Conservation (phyloP, 1,139 yeast species). For the Lodderomyces margitis region DNA sequence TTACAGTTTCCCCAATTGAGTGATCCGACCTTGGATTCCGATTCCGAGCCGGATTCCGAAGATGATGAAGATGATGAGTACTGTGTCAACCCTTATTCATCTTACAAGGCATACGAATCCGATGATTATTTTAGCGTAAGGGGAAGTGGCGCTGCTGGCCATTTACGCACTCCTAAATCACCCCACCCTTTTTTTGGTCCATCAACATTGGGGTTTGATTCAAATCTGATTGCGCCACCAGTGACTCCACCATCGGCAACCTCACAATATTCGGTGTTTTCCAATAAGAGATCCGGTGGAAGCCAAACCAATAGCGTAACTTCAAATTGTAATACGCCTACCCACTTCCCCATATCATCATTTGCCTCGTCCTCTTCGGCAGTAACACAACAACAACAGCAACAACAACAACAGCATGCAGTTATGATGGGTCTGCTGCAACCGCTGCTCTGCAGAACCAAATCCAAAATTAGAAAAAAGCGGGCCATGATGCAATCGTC, state of each 20-base stretch:
- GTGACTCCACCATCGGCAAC: constrained; percentile 45
- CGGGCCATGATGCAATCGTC: constrained; percentile 1
- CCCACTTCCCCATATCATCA: constrained; percentile 17
- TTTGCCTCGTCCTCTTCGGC: constrained; percentile 6
- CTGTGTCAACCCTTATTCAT: constrained; percentile 1
- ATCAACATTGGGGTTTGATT: constrained; percentile 25
- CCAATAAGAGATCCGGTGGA: constrained; percentile 24
- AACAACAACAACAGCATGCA: constrained; percentile 5
- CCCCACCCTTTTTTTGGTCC: constrained; percentile 23
- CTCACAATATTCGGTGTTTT: constrained; percentile 40
- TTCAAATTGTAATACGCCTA: constrained; percentile 31
- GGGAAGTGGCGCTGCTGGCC: constrained; percentile 1
- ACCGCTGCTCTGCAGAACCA: constrained; percentile 8
- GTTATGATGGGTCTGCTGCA: constrained; percentile 10
- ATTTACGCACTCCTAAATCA: constrained; percentile 23
- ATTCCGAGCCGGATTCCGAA: constrained; percentile 13
- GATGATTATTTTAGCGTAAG: constrained; percentile 3
- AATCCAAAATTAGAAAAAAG: constrained; percentile 13
- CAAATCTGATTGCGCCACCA: constrained; percentile 23
- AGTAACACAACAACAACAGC: constrained; percentile 6
- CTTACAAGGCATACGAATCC: neutral
- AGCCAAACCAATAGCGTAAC: constrained; percentile 6
- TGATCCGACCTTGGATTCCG: constrained; percentile 10
- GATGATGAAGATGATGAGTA: constrained; percentile 10
- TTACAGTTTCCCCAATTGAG: constrained; percentile 26